phyloP scores from a whole-genome alignment of 495 filamentous ascomycete species.

The Amniculicola lignicola region DNA sequence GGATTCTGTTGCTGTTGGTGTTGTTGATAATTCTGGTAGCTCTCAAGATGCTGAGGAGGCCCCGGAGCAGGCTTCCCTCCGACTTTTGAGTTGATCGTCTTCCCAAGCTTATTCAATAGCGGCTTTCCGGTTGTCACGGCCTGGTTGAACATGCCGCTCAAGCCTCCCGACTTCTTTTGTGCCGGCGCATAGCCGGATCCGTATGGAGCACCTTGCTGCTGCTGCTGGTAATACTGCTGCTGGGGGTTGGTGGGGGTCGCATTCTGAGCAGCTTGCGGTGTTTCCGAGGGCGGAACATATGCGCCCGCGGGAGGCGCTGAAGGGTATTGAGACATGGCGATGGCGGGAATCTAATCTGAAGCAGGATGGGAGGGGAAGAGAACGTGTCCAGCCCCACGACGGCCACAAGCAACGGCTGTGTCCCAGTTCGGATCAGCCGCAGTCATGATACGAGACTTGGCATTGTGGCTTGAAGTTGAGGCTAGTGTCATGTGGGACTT shows the following conservation, averaged over 20 bases:
- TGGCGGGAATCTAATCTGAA: background rate
- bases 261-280: background rate
- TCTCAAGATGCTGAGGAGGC: constrained; percentile 26
- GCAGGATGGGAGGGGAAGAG: background rate
- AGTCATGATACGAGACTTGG: too few species aligned
- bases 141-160: constrained; percentile 27
- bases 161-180: constrained; percentile 2
- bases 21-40: constrained; percentile 25
- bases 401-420: too few species aligned
- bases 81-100: constrained; percentile 30
- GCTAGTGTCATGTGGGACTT: too few species aligned
- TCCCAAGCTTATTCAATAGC: constrained; percentile 28
- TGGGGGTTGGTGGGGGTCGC: constrained; percentile 9
- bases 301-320: constrained; percentile 19
- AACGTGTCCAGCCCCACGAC: too few species aligned
- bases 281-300: constrained; percentile 13
- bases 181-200: background rate
- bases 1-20: constrained; percentile 24
- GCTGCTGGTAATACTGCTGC: constrained; percentile 4
- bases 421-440: too few species aligned
- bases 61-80: constrained; percentile 16
- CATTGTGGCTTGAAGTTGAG: too few species aligned
- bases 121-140: constrained; percentile 34
- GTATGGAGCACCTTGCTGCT: constrained; percentile 9
- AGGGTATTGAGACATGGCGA: constrained; percentile 29